Conservation (phyloP, 495 filamentous ascomycete genomes). For the Penicillium pancosmium region DNA sequence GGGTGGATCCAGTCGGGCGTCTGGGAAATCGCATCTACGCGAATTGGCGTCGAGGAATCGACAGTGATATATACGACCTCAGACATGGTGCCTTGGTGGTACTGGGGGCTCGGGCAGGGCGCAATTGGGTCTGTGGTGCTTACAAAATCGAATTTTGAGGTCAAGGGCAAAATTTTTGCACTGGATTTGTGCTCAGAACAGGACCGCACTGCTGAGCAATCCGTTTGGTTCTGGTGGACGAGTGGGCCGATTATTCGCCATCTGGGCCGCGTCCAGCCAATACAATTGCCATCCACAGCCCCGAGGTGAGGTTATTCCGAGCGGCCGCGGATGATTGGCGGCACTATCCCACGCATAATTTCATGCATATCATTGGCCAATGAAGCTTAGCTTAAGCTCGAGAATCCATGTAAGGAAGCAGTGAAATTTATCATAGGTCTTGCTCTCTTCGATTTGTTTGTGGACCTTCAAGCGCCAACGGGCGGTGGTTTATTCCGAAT, state of each 20-base stretch:
- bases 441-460: no score
- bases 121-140: neutral
- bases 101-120: constrained; percentile 1
- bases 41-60: constrained; percentile 12
- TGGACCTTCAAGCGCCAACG: no score
- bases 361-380: neutral
- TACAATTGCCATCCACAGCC: constrained; percentile 11
- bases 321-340: constrained; percentile 26
- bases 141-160: constrained; percentile 4
- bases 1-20: constrained; percentile 39
- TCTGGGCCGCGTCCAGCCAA: constrained; percentile 10
- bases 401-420: neutral
- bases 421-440: neutral
- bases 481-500: no score
- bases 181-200: constrained; percentile 1
- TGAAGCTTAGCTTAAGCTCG: neutral
- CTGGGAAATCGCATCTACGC: constrained; percentile 15
- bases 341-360: constrained; percentile 1
- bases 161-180: constrained; percentile 16
- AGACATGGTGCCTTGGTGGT: constrained; percentile 23
- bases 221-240: constrained; percentile 16
- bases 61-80: constrained; percentile 28
- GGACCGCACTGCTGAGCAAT: constrained; percentile 5
- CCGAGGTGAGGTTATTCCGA: constrained; percentile 30
- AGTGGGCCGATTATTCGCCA: constrained; percentile 25